These are phyloP conservation scores for Globisporangium spinosum DNA, from an alignment of 352 stramenopile species.

Conservation along the genomic window DNA sequence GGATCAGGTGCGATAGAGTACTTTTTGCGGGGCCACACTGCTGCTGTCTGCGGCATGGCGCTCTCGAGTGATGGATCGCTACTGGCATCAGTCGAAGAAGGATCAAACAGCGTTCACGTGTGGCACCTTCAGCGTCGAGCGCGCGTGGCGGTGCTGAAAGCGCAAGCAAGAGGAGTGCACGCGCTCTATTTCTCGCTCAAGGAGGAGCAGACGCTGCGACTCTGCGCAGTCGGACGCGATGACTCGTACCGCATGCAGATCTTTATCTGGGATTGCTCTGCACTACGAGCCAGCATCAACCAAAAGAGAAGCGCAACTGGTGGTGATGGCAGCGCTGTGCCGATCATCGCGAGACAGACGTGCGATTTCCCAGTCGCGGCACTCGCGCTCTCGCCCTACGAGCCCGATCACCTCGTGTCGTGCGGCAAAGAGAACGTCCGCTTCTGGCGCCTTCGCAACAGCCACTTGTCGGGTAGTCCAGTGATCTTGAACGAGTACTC, in stretches of 20 bases:
- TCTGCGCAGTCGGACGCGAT: slow-evolving; percentile 63
- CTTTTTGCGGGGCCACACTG: slow-evolving; percentile 41
- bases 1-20: slow-evolving; percentile 14
- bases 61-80: slow-evolving; percentile 38
- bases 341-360: slow-evolving; percentile 75
- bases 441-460: slow-evolving; percentile 80
- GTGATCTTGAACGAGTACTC: slow-evolving; percentile 90
- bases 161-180: slow-evolving; percentile 42
- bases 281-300: slow-evolving; percentile 1
- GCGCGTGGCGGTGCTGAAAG: slow-evolving; percentile 49
- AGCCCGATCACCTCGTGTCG: slow-evolving; percentile 75
- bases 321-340: slow-evolving; percentile 11
- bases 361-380: slow-evolving; percentile 79
- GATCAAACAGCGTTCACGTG: slow-evolving; percentile 35
- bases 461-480: slow-evolving; percentile 71
- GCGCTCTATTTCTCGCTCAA: slow-evolving; percentile 44
- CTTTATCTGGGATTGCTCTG: slow-evolving; percentile 66
- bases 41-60: slow-evolving; percentile 32
- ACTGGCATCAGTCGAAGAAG: slow-evolving; percentile 38
- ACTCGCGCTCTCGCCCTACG: slow-evolving; percentile 84
- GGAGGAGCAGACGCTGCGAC: slow-evolving; percentile 22
- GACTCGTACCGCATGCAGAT: slow-evolving; percentile 68
- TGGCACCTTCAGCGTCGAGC: slow-evolving; percentile 46
- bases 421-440: slow-evolving; percentile 91
- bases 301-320: neutral